Evolutionary conservation across 176 grass and related monocot species (phyloP).

Genomic region (Chrysopogon serrulatus): DNA sequence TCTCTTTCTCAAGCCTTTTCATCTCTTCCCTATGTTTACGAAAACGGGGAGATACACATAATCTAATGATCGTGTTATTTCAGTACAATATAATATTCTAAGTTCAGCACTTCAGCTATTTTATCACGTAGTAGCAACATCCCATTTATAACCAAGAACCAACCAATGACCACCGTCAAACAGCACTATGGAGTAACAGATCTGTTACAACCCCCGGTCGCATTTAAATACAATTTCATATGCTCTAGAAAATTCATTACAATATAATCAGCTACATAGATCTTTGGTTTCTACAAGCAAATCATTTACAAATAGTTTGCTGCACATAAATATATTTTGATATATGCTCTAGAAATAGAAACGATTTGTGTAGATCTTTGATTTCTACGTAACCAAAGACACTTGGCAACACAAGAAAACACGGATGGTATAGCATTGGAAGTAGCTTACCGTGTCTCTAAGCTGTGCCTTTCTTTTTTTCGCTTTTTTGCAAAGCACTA

Average conservation of each 20-base stretch:
- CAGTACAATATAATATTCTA: too few species aligned
- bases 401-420: background rate
- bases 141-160: background rate
- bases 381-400: background rate
- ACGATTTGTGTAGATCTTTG: background rate
- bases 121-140: background rate
- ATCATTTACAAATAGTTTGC: background rate
- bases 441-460: conserved; percentile 71
- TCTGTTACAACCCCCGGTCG: too few species aligned
- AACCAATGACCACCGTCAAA: background rate
- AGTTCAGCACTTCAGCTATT: background rate
- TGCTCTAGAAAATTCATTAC: background rate
- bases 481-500: conserved; percentile 71
- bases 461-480: conserved; percentile 77
- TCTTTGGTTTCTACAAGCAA: background rate
- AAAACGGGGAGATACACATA: background rate
- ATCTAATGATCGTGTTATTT: too few species aligned
- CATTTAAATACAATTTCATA: background rate
- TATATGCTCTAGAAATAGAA: background rate
- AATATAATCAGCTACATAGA: background rate
- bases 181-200: background rate
- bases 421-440: background rate
- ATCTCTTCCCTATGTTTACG: conserved; percentile 74
- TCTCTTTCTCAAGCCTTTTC: conserved; percentile 79
- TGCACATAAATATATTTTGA: background rate